Evolutionary conservation across 805 yeast genomes (phyloP).

Genomic region (Jamesozyma rosinii): DNA sequence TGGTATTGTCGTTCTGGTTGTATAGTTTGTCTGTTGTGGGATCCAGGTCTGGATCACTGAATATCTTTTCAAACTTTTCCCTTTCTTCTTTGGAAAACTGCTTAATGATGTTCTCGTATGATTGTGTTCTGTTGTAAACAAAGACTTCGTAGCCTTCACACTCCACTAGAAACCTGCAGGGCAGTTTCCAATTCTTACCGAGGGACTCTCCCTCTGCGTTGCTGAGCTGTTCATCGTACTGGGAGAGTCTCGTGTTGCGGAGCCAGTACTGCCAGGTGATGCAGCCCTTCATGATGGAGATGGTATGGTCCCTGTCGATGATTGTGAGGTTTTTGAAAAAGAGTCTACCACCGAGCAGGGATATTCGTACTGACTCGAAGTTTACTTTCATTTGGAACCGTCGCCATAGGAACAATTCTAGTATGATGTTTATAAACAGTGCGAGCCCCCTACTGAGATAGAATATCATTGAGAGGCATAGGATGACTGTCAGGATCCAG

Average conservation of each 20-base stretch:
- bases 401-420: constrained; percentile 57
- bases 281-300: constrained; percentile 60
- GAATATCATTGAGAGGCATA: constrained; percentile 58
- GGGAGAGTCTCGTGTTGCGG: constrained; percentile 31
- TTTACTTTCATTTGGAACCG: constrained; percentile 47
- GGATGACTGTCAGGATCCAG: constrained; percentile 62
- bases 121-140: constrained; percentile 66
- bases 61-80: constrained; percentile 13
- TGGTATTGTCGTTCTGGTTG: not conserved
- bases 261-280: constrained; percentile 93
- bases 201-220: constrained; percentile 10
- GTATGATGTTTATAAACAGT: constrained; percentile 39
- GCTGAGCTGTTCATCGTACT: constrained; percentile 9
- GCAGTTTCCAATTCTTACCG: constrained; percentile 39
- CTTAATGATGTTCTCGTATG: constrained; percentile 59
- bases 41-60: constrained; percentile 15
- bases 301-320: constrained; percentile 63
- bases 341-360: constrained; percentile 74
- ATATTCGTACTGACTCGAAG: constrained; percentile 64
- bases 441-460: constrained; percentile 71
- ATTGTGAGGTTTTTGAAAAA: constrained; percentile 67
- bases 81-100: constrained; percentile 19
- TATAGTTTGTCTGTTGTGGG: not conserved
- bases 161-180: constrained; percentile 47
- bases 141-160: constrained; percentile 77